Evolutionary conservation across 2,329 filamentous ascomycete species (phyloP).

Genomic region (Colletotrichum spinosum): DNA sequence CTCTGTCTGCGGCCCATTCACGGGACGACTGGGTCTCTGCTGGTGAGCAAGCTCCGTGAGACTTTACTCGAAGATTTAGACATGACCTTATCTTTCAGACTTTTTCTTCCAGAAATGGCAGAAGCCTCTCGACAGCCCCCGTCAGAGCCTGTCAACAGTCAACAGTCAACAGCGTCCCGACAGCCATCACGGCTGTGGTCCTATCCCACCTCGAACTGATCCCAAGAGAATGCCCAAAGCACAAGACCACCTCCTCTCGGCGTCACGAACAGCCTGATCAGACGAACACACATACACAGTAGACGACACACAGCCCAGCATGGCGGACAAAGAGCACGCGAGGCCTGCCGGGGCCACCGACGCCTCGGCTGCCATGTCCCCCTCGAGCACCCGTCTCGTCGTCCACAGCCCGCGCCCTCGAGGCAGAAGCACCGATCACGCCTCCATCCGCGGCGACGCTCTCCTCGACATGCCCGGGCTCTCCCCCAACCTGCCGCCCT

Average conservation of each 20-base stretch:
- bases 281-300: not conserved
- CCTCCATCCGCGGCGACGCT: not conserved
- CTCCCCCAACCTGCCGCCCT: constrained; percentile 11
- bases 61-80: no score
- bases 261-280: not conserved
- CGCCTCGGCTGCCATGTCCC: not conserved
- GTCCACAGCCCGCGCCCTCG: not conserved
- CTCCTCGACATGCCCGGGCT: not conserved
- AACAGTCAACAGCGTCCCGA: not conserved
- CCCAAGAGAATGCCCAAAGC: not conserved
- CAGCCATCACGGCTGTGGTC: not conserved
- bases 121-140: constrained; percentile 10
- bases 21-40: not conserved
- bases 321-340: not conserved
- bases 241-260: not conserved
- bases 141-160: not conserved
- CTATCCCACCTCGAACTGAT: not conserved
- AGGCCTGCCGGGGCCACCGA: not conserved
- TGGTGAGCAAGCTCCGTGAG: not conserved
- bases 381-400: not conserved
- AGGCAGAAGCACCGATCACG: constrained; percentile 10
- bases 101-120: not conserved
- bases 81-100: not conserved
- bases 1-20: not conserved
- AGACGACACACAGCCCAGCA: not conserved